Base-by-base conservation (phyloP, 2,329 filamentous ascomycete genomes). In the Hymenoscyphus linearis region DNA sequence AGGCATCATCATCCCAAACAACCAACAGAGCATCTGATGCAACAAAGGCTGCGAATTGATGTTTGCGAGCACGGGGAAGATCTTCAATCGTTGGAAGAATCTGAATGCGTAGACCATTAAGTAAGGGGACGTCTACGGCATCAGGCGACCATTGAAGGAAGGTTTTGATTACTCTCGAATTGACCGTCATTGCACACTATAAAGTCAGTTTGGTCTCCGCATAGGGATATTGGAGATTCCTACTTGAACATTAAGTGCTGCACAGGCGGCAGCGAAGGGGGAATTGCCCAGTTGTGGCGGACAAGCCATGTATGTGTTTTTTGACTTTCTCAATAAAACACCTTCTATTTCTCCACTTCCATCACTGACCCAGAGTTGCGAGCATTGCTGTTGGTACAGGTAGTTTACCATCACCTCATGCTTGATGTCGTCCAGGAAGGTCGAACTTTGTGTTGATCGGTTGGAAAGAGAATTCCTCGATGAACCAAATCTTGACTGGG, bases 391-490 rank as follows among this genome's bases (percentile, higher is more conserved):
- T 73, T 92, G 89, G 74, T 91, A 91, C 27, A 93, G 78, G 72
- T 90, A 91, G 75, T 90, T 91, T 63, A 90, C 88, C 88, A 92
- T 92, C 63, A 92, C 87, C 74, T 92, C 89, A 70, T 91, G 86
- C 74, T 88, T 90, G 74, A 91, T 88, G 64, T 90, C 87, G 62
- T 90, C 86, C 12, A 89, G 74, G 62, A 87, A 81, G 60, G 81
- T 75, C 44, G 82, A 84, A 70, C 80, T 84, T 55, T 74, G 74
- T 16, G 74, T 73, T n/a, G 71, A 73, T 57, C 63, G 75, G 31
- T 73, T 79, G 0, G 80, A 81, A 35, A 82, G 71, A 0, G 83
- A 87, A 66, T 78, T 78, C 56, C 81, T 79, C 18, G 82, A 79
- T 14, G 80, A 82, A 66, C 74, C 76, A 65, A 78, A 79, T 59